Conservation (phyloP, 768 basidiomycete genomes). For the Tylopilus cervinicoccineus region DNA sequence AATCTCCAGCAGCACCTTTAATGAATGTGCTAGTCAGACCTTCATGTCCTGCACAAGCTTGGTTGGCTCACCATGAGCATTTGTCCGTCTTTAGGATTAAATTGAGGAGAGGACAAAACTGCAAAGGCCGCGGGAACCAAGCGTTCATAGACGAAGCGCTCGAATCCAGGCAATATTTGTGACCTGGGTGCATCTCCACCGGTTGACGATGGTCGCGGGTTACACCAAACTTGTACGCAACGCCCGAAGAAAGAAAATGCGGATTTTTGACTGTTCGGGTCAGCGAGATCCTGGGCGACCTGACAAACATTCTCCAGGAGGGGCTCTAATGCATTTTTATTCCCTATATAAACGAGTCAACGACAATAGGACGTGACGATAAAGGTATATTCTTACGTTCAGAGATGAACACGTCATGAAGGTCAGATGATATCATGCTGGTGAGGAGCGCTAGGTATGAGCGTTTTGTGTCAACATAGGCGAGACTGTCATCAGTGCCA, state of each 20-base stretch:
- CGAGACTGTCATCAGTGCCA: conserved; percentile 83
- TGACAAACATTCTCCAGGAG: conserved; percentile 71
- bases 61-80: conserved; percentile 62
- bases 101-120: conserved; percentile 70
- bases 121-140: conserved; percentile 80
- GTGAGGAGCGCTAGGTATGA: conserved; percentile 84
- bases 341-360: conserved; percentile 39
- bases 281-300: conserved; percentile 72
- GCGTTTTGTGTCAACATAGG: conserved; percentile 79
- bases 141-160: conserved; percentile 85
- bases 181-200: conserved; percentile 33
- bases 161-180: conserved; percentile 76
- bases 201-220: conserved; percentile 35
- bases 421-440: conserved; percentile 72
- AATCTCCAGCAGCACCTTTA: conserved; percentile 85
- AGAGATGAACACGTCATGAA: conserved; percentile 84
- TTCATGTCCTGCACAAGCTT: not conserved
- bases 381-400: conserved; percentile 53
- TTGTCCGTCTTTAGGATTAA: conserved; percentile 89
- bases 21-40: not conserved
- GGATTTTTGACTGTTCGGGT: conserved; percentile 70
- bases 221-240: conserved; percentile 67
- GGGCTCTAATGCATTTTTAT: conserved; percentile 62
- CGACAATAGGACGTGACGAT: not conserved
- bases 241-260: conserved; percentile 77